These are phyloP conservation scores for Nepenthes gracilis DNA, from an alignment of 148 eudicot species.

Conservation along the genomic window DNA sequence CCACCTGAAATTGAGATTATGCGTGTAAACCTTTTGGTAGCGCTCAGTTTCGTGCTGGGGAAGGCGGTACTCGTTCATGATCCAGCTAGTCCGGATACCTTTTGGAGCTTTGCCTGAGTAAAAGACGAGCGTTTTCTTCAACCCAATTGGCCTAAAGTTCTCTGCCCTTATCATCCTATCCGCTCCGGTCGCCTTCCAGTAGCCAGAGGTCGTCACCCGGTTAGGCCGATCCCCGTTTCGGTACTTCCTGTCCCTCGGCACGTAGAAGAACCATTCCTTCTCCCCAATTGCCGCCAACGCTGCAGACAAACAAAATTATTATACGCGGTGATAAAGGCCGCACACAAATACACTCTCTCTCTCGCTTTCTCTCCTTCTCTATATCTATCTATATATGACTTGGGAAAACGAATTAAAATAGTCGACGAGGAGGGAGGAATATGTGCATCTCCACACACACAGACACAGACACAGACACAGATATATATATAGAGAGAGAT, in stretches of 20 bases:
- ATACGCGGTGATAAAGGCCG: too few species aligned
- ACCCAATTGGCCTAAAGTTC: constrained; percentile 36
- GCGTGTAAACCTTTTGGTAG: constrained; percentile 34
- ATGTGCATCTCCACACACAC: too few species aligned
- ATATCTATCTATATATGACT: too few species aligned
- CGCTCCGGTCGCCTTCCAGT: constrained; percentile 61
- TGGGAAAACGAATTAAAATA: too few species aligned
- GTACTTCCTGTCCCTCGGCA: constrained; percentile 53
- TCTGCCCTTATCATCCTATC: constrained; percentile 40
- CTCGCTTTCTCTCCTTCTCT: too few species aligned
- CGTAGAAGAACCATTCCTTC: constrained; percentile 57
- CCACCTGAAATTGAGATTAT: background rate
- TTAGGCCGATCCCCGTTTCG: constrained; percentile 60
- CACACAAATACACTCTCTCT: too few species aligned
- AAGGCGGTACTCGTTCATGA: constrained; percentile 67
- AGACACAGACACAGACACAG: too few species aligned
- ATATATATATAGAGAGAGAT: background rate
- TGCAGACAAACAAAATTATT: background rate
- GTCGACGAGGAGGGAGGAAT: too few species aligned
- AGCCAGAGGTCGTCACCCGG: constrained; percentile 55
- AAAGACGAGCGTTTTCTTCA: constrained; percentile 55
- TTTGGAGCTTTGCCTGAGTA: constrained; percentile 68
- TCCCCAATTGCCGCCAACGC: constrained; percentile 50
- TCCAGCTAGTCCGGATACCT: constrained; percentile 64
- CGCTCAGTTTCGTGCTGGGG: constrained; percentile 44